These are phyloP conservation scores for Saccharomyces paradoxus DNA, from an alignment of 805 yeast species.

Conservation along the genomic window DNA sequence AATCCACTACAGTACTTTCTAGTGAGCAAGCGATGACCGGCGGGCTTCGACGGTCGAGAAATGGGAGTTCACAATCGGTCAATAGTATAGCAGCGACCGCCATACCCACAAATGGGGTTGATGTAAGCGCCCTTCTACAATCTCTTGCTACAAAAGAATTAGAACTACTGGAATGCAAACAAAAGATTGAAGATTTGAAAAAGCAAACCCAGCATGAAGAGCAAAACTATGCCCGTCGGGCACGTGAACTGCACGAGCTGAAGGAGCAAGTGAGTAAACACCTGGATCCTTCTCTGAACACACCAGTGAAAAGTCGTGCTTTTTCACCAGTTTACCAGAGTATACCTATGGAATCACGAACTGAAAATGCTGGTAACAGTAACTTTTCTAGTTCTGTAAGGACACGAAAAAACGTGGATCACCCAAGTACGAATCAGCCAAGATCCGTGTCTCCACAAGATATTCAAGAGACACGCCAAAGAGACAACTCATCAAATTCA, in stretches of 20 bases:
- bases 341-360: neutral
- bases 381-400: neutral
- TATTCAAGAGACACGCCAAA: neutral
- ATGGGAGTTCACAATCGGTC: conserved; percentile 3
- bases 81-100: neutral
- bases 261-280: conserved; percentile 29
- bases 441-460: neutral
- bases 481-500: neutral
- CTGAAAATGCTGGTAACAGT: neutral
- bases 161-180: conserved; percentile 56
- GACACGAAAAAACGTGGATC: neutral
- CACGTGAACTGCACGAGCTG: conserved; percentile 28
- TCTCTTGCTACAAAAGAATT: conserved; percentile 61
- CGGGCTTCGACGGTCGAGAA: neutral
- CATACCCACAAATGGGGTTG: conserved; percentile 16
- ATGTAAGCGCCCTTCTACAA: conserved; percentile 48
- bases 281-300: conserved; percentile 5
- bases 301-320: neutral
- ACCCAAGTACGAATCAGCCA: neutral
- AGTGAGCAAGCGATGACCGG: neutral
- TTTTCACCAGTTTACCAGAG: neutral
- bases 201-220: conserved; percentile 41
- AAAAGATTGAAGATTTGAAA: conserved; percentile 42
- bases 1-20: neutral
- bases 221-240: conserved; percentile 38